phyloP scores from a whole-genome alignment of 2,329 filamentous ascomycete genomes.

The Dryadomyces quercus-mongolicae region DNA sequence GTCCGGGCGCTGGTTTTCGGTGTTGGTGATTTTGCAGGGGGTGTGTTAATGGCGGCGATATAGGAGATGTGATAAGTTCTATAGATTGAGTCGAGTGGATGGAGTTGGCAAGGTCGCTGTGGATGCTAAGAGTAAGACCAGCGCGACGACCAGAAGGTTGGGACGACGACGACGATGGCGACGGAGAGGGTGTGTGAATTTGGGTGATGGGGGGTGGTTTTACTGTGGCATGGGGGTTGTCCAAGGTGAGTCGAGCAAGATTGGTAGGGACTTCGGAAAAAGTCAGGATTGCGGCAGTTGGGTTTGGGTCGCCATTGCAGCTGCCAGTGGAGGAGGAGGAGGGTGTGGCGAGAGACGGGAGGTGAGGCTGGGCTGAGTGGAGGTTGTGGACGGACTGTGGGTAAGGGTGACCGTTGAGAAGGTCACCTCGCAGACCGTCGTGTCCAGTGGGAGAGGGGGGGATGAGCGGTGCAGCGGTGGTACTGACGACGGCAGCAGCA shows the following conservation, averaged over 20 bases:
- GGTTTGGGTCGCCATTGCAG: slow-evolving; percentile 2
- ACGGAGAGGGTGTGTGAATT: slow-evolving; percentile 11
- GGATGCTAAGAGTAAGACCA: background rate
- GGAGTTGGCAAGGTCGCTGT: background rate
- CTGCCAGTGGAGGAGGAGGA: background rate
- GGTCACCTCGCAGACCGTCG: slow-evolving; percentile 1
- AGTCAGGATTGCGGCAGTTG: slow-evolving; percentile 17
- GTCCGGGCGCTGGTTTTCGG: slow-evolving; percentile 51
- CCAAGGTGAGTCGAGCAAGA: slow-evolving; percentile 23
- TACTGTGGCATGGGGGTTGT: background rate
- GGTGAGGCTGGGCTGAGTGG: background rate
- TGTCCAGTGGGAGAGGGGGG: background rate
- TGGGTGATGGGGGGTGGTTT: slow-evolving; percentile 6
- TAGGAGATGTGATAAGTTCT: background rate
- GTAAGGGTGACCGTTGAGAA: background rate
- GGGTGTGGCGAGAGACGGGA: background rate
- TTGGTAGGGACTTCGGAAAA: slow-evolving; percentile 30
- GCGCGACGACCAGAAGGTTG: background rate
- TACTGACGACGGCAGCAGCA: background rate
- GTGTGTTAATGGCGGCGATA: slow-evolving; percentile 18
- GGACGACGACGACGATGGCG: slow-evolving; percentile 9
- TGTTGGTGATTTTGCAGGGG: slow-evolving; percentile 22
- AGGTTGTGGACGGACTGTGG: background rate
- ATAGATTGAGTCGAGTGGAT: background rate
- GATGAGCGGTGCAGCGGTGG: slow-evolving; percentile 2